Base-by-base conservation (phyloP, 441 rosid species). In the Erodium moschatum region DNA sequence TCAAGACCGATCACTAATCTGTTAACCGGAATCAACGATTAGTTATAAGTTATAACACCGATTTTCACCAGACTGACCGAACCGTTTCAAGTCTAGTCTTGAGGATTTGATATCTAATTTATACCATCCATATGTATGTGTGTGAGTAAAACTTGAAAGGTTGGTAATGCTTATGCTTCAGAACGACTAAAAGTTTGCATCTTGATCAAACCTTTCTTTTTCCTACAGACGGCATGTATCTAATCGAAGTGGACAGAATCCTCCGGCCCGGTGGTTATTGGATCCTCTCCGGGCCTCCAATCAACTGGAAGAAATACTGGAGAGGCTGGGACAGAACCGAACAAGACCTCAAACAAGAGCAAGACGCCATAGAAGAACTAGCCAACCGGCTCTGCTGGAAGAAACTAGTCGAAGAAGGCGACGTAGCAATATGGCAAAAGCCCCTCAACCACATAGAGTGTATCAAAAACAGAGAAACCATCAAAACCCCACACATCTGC, bases 211-310 rank as follows among this genome's bases (percentile, higher is more conserved):
- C 40, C 0, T 46, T 46, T n/a, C 1, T 11, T 18, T 8, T 19
- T 56, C 2, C 2, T 63, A 11, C 86, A 94, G 98, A 97, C 72
- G 98, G 98, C 71, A 75, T 94, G 61, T 94, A 94, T 81, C 94
- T 94, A 42, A 73, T 85, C 13, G 98, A 94, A 74, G 66, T 91
- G 74, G 89, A 91, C 73, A 86, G 98, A 50, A 85, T 91, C 44
- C 91, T 94, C 70, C 90, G 97, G 67, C 97, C 97, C 40, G 98
- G 98, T 71, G 98, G 98, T 6, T 94, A 91, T 74, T 94, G 98
- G 98, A 92, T 94, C 70, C 81, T 94, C 44, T 94, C 98, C 68
- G 97, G 98, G 42, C 98, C 98, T 44, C 98, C 98, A 10, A 92
- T 94, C 27, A 94, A 94, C 81, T 94, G 91, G 64, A 86, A 91